Evolutionary conservation across 1,284 basidiomycete species (phyloP).

Genomic region (Ustilago crameri): DNA sequence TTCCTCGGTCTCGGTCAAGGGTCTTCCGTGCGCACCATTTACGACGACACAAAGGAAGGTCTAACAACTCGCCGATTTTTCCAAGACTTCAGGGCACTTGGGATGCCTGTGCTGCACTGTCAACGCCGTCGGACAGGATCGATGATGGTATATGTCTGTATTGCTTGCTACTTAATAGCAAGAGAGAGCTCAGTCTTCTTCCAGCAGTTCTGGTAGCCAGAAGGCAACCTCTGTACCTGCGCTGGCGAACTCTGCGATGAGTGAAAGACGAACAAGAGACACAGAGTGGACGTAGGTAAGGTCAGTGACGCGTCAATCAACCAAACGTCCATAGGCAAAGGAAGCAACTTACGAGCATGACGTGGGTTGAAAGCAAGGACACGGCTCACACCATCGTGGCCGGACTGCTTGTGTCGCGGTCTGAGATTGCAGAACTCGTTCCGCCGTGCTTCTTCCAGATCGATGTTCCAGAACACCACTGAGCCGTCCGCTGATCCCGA

Average conservation of each 20-base stretch:
- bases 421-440: conserved; percentile 32
- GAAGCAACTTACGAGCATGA: conserved; percentile 55
- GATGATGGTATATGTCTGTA: no score
- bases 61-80: no score
- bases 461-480: conserved; percentile 52
- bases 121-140: no score
- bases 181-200: conserved; percentile 16
- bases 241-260: conserved; percentile 51
- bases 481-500: conserved; percentile 43
- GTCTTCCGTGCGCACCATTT: no score
- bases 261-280: neutral
- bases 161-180: no score
- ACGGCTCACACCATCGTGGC: conserved; percentile 52
- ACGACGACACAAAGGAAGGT: no score
- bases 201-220: conserved; percentile 60
- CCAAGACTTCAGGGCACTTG: no score
- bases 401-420: conserved; percentile 39
- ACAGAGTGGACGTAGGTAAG: neutral
- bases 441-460: conserved; percentile 32
- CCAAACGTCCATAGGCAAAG: neutral
- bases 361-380: conserved; percentile 62
- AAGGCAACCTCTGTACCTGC: conserved; percentile 58
- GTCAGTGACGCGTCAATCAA: neutral
- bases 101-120: no score
- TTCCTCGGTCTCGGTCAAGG: no score